Evolutionary conservation across 2,329 filamentous ascomycete species (phyloP).

Genomic region (Fusarium sp.): DNA sequence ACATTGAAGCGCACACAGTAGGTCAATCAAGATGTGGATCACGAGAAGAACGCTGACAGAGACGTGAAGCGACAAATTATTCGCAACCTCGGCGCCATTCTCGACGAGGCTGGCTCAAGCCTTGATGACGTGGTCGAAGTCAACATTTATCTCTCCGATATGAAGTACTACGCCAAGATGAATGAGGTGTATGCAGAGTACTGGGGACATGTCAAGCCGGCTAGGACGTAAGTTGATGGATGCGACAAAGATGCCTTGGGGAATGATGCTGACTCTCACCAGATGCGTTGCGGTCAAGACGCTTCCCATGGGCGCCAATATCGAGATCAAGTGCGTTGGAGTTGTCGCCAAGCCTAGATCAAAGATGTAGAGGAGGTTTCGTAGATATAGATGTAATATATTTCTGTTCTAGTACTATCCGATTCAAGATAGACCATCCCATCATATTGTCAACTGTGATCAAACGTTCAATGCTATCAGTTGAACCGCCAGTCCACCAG

Average conservation of each 20-base stretch:
- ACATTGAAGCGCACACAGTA: conserved; percentile 70
- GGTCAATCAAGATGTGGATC: neutral
- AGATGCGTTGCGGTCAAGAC: conserved; percentile 48
- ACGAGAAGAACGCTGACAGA: neutral
- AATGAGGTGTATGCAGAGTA: conserved; percentile 76
- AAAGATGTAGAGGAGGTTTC: conserved; percentile 16
- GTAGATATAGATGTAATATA: neutral
- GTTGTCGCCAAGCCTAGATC: conserved; percentile 35
- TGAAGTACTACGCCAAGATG: conserved; percentile 77
- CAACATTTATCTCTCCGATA: conserved; percentile 75
- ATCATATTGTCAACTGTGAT: neutral
- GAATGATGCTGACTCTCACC: neutral
- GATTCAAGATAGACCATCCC: no score
- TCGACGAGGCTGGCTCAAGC: conserved; percentile 72
- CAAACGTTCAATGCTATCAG: no score
- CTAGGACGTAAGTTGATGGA: conserved; percentile 44
- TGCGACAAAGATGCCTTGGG: rapidly evolving
- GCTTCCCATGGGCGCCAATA: conserved; percentile 42
- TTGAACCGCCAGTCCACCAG: no score
- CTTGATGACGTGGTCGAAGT: conserved; percentile 75
- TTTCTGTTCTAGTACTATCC: no score
- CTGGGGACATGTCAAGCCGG: conserved; percentile 62
- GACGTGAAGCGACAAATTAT: conserved; percentile 63
- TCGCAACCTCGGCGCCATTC: conserved; percentile 73
- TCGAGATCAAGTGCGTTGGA: conserved; percentile 46